Conservation (phyloP, 441 rosid species). For the Dalechampia spathulata region DNA sequence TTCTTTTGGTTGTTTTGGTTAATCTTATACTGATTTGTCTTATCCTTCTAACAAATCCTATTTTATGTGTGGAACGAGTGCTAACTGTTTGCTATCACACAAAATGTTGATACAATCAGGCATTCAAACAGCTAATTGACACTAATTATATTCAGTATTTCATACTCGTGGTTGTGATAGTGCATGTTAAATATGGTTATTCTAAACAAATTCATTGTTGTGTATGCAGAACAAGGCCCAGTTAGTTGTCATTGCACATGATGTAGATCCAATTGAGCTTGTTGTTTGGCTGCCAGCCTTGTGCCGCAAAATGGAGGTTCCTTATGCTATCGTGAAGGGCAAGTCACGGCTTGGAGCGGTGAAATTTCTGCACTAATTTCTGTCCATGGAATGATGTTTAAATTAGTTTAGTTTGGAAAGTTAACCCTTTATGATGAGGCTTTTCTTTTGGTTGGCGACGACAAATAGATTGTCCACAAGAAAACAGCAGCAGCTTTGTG, state of each 20-base stretch:
- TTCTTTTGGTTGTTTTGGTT: too few species aligned
- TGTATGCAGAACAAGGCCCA: slow-evolving; percentile 70
- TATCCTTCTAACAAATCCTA: too few species aligned
- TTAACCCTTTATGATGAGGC: not conserved
- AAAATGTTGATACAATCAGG: too few species aligned
- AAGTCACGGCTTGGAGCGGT: slow-evolving; percentile 85
- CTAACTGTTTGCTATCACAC: too few species aligned
- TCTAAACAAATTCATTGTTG: not conserved
- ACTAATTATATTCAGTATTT: too few species aligned
- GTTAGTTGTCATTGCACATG: slow-evolving; percentile 79
- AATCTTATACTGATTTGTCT: too few species aligned
- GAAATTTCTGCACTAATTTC: not conserved
- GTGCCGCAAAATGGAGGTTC: slow-evolving; percentile 86
- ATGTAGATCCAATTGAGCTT: slow-evolving; percentile 86
- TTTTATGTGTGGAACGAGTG: too few species aligned
- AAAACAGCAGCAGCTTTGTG: slow-evolving; percentile 80
- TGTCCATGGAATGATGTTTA: not conserved
- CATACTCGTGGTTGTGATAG: too few species aligned
- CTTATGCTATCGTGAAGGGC: slow-evolving; percentile 87
- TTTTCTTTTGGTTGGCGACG: too few species aligned
- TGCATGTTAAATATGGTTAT: too few species aligned
- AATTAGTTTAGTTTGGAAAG: not conserved
- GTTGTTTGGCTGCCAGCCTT: slow-evolving; percentile 88
- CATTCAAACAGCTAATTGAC: too few species aligned
- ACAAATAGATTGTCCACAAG: slow-evolving; percentile 70